Base-by-base conservation (phyloP, 495 filamentous ascomycete species). In the Penicillium taxi region DNA sequence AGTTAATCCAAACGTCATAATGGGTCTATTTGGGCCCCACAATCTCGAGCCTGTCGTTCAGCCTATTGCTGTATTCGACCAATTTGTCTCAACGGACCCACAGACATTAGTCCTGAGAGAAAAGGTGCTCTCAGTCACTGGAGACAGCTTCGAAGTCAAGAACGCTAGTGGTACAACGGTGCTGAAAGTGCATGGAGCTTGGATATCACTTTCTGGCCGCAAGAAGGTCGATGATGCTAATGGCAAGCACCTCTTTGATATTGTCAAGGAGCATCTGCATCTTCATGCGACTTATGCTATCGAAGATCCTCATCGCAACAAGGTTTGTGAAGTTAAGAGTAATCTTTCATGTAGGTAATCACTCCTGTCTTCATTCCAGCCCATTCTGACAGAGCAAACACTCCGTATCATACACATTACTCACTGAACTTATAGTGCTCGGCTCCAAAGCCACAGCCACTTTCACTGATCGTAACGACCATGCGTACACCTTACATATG, bases 121-220 rank as follows among this genome's bases (percentile, higher is more conserved):
- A 41, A 72, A 74, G 32, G 52, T 75, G 4, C 42, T 73, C 30
- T 75, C 73, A 12, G 55, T 74, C 16, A 61, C 70, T 11, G 69
- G 71, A 15, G 73, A 79, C 59, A 70, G 61, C 52, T 79, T 79
- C 53, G 64, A 70, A 38, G 63, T 78, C 50, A 65, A 65, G 29
- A 47, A 60, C 0, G 47, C 55, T 4, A 61, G 51, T 30, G 73
- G 74, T 6, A 45, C 60, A 12, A 57, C 62, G 5, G 41, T 77
- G 27, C 53, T 80, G 34, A 65, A 70, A 39, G 67, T 80, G 9
- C 59, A 74, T 27, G 72, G 71, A 47, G 60, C 70, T 19, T 49
- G 64, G 39, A 32, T 63, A 5, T 55, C 52, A 0, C 18, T 67
- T 9, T 55, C 52, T 12, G 63, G 55, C 19, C 67, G 73, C 27